A percentile compares a stretch with the other conserved stretches of the same genome.
phyloP scores from a whole-genome alignment of 306 rosid genomes.

The Urtica urens region DNA sequence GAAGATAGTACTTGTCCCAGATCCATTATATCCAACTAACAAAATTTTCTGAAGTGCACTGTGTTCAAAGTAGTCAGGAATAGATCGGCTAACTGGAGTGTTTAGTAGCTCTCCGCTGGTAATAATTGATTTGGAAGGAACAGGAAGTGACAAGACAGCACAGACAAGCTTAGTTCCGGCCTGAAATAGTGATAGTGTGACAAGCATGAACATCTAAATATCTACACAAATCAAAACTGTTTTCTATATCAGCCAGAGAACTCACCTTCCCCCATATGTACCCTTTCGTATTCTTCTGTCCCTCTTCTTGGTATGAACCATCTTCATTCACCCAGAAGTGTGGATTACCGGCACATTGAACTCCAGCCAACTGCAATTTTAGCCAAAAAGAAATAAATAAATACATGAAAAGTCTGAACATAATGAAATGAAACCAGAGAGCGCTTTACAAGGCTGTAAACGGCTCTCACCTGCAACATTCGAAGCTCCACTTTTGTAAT shows the following conservation, averaged over 20 bases:
- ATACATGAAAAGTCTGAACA: conserved; percentile 7
- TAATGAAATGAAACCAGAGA: conserved; percentile 8
- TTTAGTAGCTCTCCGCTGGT: conserved; percentile 46
- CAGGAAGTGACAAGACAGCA: conserved; percentile 79
- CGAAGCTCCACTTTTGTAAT: conserved; percentile 91
- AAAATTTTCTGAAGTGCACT: conserved; percentile 80
- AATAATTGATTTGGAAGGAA: conserved; percentile 60
- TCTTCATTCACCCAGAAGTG: conserved; percentile 99
- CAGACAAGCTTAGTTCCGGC: conserved; percentile 93
- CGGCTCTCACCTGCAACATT: conserved; percentile 75
- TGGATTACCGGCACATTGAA: conserved; percentile 95
- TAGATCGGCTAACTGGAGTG: conserved; percentile 37
- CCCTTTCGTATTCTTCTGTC: conserved; percentile 93
- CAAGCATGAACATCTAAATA: conserved; percentile 5
- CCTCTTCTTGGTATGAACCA: conserved; percentile 99
- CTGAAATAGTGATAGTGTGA: conserved; percentile 29
- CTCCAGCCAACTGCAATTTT: conserved; percentile 86
- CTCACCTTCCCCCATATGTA: conserved; percentile 97
- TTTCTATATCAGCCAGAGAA: conserved; percentile 2
- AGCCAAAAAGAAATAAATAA: conserved; percentile 3
- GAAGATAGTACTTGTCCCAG: conserved; percentile 97
- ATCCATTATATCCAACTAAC: conserved; percentile 80
- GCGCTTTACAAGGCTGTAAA: conserved; percentile 10
- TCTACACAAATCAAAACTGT: not conserved
- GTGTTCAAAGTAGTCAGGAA: conserved; percentile 76